A percentile compares a stretch with the other conserved stretches of the same genome.
These are phyloP conservation scores for Fusarium bactridioides DNA, from an alignment of 2,329 filamentous ascomycete species.

Conservation along the genomic window DNA sequence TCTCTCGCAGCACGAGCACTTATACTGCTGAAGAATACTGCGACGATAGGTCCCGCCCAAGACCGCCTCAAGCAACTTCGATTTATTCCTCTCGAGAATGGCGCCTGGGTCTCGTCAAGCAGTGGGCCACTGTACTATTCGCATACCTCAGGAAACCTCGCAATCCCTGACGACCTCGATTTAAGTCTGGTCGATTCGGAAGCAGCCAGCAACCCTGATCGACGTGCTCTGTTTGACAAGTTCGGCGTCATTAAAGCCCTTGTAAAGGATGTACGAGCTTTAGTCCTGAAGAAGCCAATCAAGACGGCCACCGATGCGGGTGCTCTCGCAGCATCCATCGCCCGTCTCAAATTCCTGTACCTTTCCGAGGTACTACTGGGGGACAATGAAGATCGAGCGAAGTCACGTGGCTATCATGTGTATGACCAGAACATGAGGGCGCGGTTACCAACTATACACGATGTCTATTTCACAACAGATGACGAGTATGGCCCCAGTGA, in stretches of 20 bases:
- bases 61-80: conserved; percentile 1
- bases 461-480: conserved; percentile 23
- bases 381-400: not conserved
- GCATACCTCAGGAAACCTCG: not conserved
- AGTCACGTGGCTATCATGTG: not conserved
- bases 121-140: conserved; percentile 17
- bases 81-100: conserved; percentile 22
- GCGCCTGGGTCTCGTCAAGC: conserved; percentile 25
- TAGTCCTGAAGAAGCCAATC: conserved; percentile 1
- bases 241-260: conserved; percentile 22
- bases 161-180: conserved; percentile 12
- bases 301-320: not conserved
- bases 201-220: conserved; percentile 10
- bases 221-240: conserved; percentile 17
- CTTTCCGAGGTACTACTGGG: conserved; percentile 13
- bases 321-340: not conserved
- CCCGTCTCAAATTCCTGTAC: conserved; percentile 29
- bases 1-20: conserved; percentile 25
- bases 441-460: not conserved
- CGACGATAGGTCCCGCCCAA: not conserved
- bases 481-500: conserved; percentile 16
- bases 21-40: not conserved
- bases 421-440: conserved; percentile 5
- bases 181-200: conserved; percentile 14
- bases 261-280: conserved; percentile 4